Base-by-base conservation (phyloP, 1,139 yeast species). In the Arxiozyma bovina region DNA sequence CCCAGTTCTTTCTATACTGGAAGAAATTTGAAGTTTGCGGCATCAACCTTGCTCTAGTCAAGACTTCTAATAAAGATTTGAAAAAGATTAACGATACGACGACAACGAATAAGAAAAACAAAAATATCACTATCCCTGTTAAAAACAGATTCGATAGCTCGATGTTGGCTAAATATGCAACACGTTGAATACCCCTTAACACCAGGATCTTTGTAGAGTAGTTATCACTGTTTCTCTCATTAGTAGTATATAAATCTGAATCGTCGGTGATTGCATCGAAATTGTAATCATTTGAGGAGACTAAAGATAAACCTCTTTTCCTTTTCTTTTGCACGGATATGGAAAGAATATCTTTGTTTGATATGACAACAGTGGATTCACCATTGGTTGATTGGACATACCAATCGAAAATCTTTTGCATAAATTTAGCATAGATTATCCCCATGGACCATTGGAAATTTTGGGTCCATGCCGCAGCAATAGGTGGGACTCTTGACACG, bases 401-500 rank as follows among this genome's bases (percentile, higher is more conserved):
- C 99, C 99, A 93, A 68, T 84, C 81, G 63, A 95, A 85, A 56
- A 91, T 87, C 51, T 76, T 70, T 71, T 93, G 99, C 81, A 93
- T 86, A 66, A 91, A 89, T n/a, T 74, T 74, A 12, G 83, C 82
- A 55, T 79, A 77, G 63, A 94, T 88, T 59, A 93, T 83, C 54
- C 99, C 99, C 78, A 93, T 78, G 6, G 97, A 84, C 99, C 99
- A 93, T 73, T 83, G 84, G 75, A 93, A 93, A 74, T 93, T 93
- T 70, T 93, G 96, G 42, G 96, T 85, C 99, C 99, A 93, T 4
- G 98, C 94, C 1, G 96, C 93, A 11, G 98, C 98, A 60, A 93
- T 89, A 6, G 99, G 99, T 9, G 99, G 99, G 27, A 89, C 87
- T 58, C 83, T 77, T 22, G 90, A 81, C 44, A 93, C 98, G 51